These are phyloP conservation scores for Hyaloscypha bicolor DNA, from an alignment of 495 filamentous ascomycete genomes.

Conservation along the genomic window DNA sequence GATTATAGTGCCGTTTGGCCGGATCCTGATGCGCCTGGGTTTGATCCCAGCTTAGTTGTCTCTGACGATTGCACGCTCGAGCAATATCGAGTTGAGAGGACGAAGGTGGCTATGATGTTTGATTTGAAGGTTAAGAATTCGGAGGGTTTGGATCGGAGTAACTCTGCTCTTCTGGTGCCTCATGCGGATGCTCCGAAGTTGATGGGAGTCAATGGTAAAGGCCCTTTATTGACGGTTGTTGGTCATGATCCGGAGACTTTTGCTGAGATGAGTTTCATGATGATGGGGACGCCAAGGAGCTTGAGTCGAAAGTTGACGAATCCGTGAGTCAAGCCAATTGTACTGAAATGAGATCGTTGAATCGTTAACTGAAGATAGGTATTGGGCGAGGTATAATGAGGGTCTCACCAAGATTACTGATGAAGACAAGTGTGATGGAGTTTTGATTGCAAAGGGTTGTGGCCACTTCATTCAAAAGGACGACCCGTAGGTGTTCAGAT, in stretches of 20 bases:
- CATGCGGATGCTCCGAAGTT: slow-evolving; percentile 48
- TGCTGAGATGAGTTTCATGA: slow-evolving; percentile 49
- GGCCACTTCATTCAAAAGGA: slow-evolving; percentile 68
- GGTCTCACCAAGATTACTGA: slow-evolving; percentile 52
- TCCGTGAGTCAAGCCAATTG: slow-evolving; percentile 33
- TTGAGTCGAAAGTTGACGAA: slow-evolving; percentile 20
- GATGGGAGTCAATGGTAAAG: slow-evolving; percentile 38
- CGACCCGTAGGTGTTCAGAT: slow-evolving; percentile 39
- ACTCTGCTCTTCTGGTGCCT: slow-evolving; percentile 52
- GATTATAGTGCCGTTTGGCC: slow-evolving; percentile 63
- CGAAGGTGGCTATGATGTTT: slow-evolving; percentile 46
- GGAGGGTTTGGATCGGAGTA: slow-evolving; percentile 57
- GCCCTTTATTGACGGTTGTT: slow-evolving; percentile 55
- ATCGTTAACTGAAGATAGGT: slow-evolving; percentile 53
- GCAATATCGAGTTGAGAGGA: slow-evolving; percentile 47
- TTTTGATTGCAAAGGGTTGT: slow-evolving; percentile 53
- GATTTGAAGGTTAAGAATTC: slow-evolving; percentile 55
- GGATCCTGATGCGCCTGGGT: slow-evolving; percentile 55
- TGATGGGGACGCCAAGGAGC: slow-evolving; percentile 30
- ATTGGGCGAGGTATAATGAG: slow-evolving; percentile 60
- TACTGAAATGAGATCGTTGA: slow-evolving; percentile 35
- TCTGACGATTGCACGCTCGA: slow-evolving; percentile 47
- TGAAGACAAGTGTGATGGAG: slow-evolving; percentile 42
- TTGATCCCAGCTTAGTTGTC: slow-evolving; percentile 43
- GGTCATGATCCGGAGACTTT: slow-evolving; percentile 64